Base-by-base conservation (phyloP, 371 early-diverging fungal genomes). In the Rhizopus stolonifer region DNA sequence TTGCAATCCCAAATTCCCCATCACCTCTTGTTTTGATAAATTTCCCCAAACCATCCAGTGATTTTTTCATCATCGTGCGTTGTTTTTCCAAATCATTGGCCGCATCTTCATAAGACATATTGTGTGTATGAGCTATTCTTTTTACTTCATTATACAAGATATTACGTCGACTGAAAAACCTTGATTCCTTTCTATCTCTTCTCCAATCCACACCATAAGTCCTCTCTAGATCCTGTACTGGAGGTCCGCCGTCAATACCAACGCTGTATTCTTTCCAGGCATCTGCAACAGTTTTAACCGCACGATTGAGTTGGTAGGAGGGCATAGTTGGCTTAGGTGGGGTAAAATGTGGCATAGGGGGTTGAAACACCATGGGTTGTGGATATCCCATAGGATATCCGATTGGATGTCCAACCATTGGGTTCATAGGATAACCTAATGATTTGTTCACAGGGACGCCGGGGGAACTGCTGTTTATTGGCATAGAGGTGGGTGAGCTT, bases 101-200 rank as follows among this genome's bases (percentile, higher is more conserved):
- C 11, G 44, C 52, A 24, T 44, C 44, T 14, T 32, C 22, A n/a
- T 21, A 32, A 4, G 52, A 52, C 14, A 52, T 25, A 6, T 14
- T 2, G 8, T 42, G 10, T n/a, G 13, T 9, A 17, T 4, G 3
- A 9, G 52, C 52, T 2, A 26, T 33, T 10, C 19, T 19, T 22
- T 34, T 31, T 6, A 44, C 19, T 15, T 18, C 31, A 11, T 11
- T 9, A 23, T 54, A 46, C 6, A 54, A 14, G 13, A 22, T 14
- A 8, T 36, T 49, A n/a, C 50, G 29, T 36, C 49, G 21, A n/a
- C 29, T 39, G 4, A 39, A 51, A 33, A 17, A 50, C 11, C 51
- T 13, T 5, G 39, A 26, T 11, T 39, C 50, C 8, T 1, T 29
- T 2, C 25, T n/a, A 6, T 17, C 29, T 5, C 4, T 18, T 26